Base-by-base conservation (phyloP, 2,329 filamentous ascomycete genomes). In the Ascochyta rabiei region DNA sequence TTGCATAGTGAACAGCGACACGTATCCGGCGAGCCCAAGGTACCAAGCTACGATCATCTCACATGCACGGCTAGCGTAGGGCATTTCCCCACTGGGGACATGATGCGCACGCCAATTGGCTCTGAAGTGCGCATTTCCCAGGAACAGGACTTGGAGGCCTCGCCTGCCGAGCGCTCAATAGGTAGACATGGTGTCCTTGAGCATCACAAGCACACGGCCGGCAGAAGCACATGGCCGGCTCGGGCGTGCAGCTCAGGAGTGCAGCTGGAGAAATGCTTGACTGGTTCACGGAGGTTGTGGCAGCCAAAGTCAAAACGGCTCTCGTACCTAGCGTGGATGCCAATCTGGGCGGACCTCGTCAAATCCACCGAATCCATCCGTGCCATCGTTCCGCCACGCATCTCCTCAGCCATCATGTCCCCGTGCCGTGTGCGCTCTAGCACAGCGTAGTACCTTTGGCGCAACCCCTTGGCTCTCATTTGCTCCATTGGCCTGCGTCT, bases 381-480 rank as follows among this genome's bases (percentile, higher is more conserved):
- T 34, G 31, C 57, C 51, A 57, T 61, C 51, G 55, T 62, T 65
- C 56, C 61, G 56, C 59, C 57, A 56, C 59, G 53, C 57, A 56
- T 62, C 56, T 56, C 53, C 57, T 59, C 63, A 61, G 61, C 60
- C 63, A 59, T 61, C 53, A 59, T 63, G 61, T 63, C 60, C 60
- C 62, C 59, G 62, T 64, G 66, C 66, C 62, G 65, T 49, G 57
- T 58, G 57, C 62, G 56, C 62, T 64, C 61, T 69, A 67, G 66
- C 58, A 62, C 57, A 59, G 60, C 53, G 56, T 63, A 57, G 59
- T 61, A 46, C 47, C 46, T 61, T 49, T 59, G 60, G 62, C 64
- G 57, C 56, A 56, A 59, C 53, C 57, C 41, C 41, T 39, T 56
- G 53, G 61, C 59, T 54, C 54, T 61, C 47, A 53, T 61, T 53